Conservation (phyloP, 148 eudicot genomes). For the Polygonum aviculare region DNA sequence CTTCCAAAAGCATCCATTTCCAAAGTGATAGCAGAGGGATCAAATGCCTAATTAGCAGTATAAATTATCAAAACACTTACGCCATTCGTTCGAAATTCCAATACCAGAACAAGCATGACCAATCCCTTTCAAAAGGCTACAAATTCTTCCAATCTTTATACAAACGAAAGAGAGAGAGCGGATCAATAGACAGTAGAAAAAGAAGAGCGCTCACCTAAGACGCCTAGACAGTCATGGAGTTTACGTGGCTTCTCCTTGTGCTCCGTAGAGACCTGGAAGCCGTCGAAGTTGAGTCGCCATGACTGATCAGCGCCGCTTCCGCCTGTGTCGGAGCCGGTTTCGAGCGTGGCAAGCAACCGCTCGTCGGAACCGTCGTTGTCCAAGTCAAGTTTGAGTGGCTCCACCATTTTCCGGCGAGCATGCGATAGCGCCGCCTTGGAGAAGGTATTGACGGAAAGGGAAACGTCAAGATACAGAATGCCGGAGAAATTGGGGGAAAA, state of each 20-base stretch:
- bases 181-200: neutral
- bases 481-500: neutral
- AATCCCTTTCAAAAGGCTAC: conserved; percentile 1
- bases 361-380: conserved; percentile 31
- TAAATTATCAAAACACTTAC: neutral
- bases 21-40: conserved; percentile 2
- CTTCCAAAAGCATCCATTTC: neutral
- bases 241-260: conserved; percentile 49
- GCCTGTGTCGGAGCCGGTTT: conserved; percentile 10
- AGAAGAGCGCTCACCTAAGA: conserved; percentile 31
- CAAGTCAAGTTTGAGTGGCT: conserved; percentile 20
- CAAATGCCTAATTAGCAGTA: neutral
- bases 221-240: conserved; percentile 61
- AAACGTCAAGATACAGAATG: neutral
- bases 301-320: conserved; percentile 25
- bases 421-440: neutral
- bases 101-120: neutral
- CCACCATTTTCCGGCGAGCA: conserved; percentile 24
- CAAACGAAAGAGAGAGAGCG: neutral
- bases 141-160: neutral
- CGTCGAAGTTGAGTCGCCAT: conserved; percentile 66
- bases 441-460: neutral
- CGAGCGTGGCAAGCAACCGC: conserved; percentile 24
- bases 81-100: neutral
- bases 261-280: conserved; percentile 31